Evolutionary conservation across 139 green algal species (phyloP), one percentile per base, ranked within the genome.

Genomic region (Protoeuglena noctilucae): DNA sequence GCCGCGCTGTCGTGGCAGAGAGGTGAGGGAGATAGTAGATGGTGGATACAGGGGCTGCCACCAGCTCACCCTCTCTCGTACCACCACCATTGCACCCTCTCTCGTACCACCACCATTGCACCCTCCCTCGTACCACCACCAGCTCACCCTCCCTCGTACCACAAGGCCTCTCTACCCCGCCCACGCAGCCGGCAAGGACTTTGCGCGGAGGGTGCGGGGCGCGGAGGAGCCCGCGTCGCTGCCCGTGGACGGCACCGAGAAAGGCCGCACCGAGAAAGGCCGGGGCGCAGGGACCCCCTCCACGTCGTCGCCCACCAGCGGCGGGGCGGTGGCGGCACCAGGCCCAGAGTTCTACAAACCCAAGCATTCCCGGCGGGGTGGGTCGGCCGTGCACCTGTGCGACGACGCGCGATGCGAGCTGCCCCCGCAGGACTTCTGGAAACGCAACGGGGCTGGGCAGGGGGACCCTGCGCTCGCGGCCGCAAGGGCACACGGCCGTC

Each of bases 331-430:
- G 2, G 28, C 34, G 28, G 56, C 51, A 25, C 51, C 48, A n/a
- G 24, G 48, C 5, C 30, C 58, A 31, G 58, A 40, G 48, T 31
- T 43, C 46, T 50, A 30, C 29, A 54, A 34, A 29, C 46, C 29
- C 24, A 60, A 56, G 40, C n/a, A 48, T 45, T 7, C 22, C 29
- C 26, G 30, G 12, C 34, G 60, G 60, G 16, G 21, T 51, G 2
- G 69, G 69, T n/a, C n/a, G 19, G 57, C 57, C 1, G 18, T 58
- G 9, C 75, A 86, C 50, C 12, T 86, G 2, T 86, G 78, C 48
- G 78, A 86, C 27, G 28, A 66, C 22, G 50, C 66, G 21, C 60
- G 54, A 12, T 86, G 78, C 67, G 46, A 48, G 41, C 62, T 86
- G 48, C 76, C 78, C 19, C 19, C 60, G 7, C 55, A 69, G 9